Evolutionary conservation across 805 yeast genomes (phyloP), one percentile per base, ranked within the genome.

Genomic region (Candida schatavii): DNA sequence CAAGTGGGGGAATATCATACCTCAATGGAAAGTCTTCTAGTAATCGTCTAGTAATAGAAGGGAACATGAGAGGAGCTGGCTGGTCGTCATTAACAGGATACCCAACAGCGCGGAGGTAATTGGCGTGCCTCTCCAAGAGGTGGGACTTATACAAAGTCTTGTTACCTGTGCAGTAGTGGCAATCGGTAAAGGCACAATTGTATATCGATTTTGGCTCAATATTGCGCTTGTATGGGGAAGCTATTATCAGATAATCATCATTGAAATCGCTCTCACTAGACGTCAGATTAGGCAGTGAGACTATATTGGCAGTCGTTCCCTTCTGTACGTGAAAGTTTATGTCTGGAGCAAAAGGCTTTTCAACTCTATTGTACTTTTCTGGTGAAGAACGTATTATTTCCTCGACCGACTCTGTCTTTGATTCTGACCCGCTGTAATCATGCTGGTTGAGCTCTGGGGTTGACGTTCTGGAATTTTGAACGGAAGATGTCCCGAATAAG

Each of bases 111-210:
- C 41, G 29, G 26, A 61, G 43, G 20, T 46, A 55, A 0, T 37
- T 27, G 6, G 44, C 20, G 36, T 64, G 68, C 10, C 36, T 45
- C 2, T 49, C 52, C 3, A 62, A 35, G 11, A 64, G 40, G 44
- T 64, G 69, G 11, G 43, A 44, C 40, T 54, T 52, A 47, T 57
- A 62, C 35, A 58, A 31, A 3, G 39, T 23, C 30, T 51, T 56
- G 40, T 62, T 61, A 0, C 64, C 66, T 1, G 65, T 61, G 27
- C 63, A 54, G 34, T 59, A 61, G 22, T 44, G 40, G 43, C 69
- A 64, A 3, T 37, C 30, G 3, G 43, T 43, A 39, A 64, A 55
- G 6, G 61, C 57, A 43, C 69, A 64, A 11, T 42, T n/a, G 35
- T 46, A 57, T 2, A 40, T 30, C 5, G 43, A 19, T 21, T 26